Percentiles rank a stretch among this genome's conserved stretches.
Evolutionary conservation across 768 basidiomycete genomes (phyloP).

Genomic region (Boletus rufocinnamomeus): DNA sequence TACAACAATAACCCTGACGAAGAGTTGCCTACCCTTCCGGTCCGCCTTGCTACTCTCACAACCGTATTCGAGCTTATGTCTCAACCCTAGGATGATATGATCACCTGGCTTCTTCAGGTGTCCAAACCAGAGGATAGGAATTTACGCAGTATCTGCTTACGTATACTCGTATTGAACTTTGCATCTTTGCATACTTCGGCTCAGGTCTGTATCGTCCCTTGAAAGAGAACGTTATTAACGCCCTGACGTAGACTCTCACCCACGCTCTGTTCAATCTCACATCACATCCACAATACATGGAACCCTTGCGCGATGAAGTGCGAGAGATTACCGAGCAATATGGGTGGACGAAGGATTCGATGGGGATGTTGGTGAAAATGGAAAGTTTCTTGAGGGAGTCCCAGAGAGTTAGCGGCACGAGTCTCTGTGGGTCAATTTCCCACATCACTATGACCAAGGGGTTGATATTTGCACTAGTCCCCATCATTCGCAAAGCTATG

Average conservation of each 20-base stretch:
- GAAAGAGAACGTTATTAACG: slow-evolving; percentile 6
- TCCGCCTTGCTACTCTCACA: slow-evolving; percentile 18
- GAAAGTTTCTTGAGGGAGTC: slow-evolving; percentile 49
- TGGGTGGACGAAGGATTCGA: slow-evolving; percentile 37
- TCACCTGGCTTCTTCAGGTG: slow-evolving; percentile 44
- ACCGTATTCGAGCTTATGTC: slow-evolving; percentile 8
- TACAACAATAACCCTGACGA: slow-evolving; percentile 26
- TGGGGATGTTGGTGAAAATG: slow-evolving; percentile 38
- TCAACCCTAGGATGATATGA: slow-evolving; percentile 37
- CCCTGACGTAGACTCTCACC: slow-evolving; percentile 31
- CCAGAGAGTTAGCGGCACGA: slow-evolving; percentile 38
- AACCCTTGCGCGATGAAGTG: slow-evolving; percentile 44
- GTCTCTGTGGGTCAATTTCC: slow-evolving; percentile 29
- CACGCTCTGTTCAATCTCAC: slow-evolving; percentile 45
- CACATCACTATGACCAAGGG: neutral
- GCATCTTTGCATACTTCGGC: slow-evolving; percentile 39
- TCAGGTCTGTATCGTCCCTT: slow-evolving; percentile 25
- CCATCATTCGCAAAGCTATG: slow-evolving; percentile 38
- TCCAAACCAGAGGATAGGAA: slow-evolving; percentile 31
- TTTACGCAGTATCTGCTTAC: slow-evolving; percentile 32
- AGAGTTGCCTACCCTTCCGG: slow-evolving; percentile 35
- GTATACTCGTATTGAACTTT: slow-evolving; percentile 42
- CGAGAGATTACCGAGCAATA: slow-evolving; percentile 32
- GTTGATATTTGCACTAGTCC: slow-evolving; percentile 26
- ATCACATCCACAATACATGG: slow-evolving; percentile 39